phyloP scores from a whole-genome alignment of 495 filamentous ascomycete species.

The Bombardia bombarda region DNA sequence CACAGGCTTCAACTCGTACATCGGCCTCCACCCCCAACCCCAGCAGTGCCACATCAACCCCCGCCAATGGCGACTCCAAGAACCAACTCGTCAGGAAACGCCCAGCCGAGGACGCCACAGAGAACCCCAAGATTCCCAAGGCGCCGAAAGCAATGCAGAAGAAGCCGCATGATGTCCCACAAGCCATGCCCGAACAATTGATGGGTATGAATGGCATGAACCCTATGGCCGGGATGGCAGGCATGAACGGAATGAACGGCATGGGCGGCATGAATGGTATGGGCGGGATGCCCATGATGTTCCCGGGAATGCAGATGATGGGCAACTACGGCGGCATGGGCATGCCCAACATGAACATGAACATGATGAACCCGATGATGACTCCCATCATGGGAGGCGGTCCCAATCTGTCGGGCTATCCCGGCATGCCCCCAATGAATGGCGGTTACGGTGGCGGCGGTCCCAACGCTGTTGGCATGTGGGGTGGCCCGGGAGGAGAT shows the following conservation, averaged over 20 bases:
- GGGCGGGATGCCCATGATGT: conserved; percentile 27
- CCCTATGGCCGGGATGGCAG: conserved; percentile 22
- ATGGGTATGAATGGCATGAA: conserved; percentile 29
- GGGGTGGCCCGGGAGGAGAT: conserved; percentile 27
- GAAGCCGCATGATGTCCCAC: conserved; percentile 20
- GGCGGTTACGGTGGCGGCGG: conserved; percentile 7
- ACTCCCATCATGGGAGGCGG: conserved; percentile 47
- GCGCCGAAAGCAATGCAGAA: conserved; percentile 52
- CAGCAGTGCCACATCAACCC: conserved; percentile 18
- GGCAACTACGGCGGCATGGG: conserved; percentile 13
- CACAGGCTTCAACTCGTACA: conserved; percentile 3
- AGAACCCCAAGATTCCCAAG: conserved; percentile 57
- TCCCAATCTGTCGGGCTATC: not conserved
- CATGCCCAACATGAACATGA: conserved; percentile 22
- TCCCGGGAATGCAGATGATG: conserved; percentile 24
- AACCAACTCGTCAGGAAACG: conserved; percentile 59
- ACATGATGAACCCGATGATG: conserved; percentile 37
- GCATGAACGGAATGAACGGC: conserved; percentile 6
- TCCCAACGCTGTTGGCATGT: conserved; percentile 8
- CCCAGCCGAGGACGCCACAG: conserved; percentile 63
- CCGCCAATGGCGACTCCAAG: conserved; percentile 29
- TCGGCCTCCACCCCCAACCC: conserved; percentile 2
- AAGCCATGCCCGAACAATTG: conserved; percentile 30
- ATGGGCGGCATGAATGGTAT: not conserved
- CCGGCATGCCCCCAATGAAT: conserved; percentile 38